phyloP scores from a whole-genome alignment of 1,139 yeast species.

The Kodamaea arcana region DNA sequence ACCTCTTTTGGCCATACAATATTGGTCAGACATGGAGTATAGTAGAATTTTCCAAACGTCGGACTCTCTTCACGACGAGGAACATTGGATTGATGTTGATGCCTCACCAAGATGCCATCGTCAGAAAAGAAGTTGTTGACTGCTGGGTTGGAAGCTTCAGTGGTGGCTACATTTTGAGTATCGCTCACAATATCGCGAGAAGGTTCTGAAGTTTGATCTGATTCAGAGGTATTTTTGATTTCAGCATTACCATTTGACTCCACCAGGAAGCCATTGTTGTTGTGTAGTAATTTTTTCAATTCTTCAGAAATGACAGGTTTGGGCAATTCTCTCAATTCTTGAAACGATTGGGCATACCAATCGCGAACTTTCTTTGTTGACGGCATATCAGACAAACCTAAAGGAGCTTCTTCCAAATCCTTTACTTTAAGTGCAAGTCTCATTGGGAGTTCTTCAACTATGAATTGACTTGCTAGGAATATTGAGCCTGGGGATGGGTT shows the following conservation, averaged over 20 bases:
- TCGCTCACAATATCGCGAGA: too few species aligned
- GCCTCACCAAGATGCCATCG: slow-evolving; percentile 12
- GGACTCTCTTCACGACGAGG: slow-evolving; percentile 22
- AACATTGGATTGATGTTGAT: slow-evolving; percentile 10
- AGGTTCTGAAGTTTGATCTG: not conserved
- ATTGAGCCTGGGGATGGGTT: slow-evolving; percentile 74
- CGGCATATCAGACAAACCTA: slow-evolving; percentile 68
- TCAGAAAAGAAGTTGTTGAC: slow-evolving; percentile 29
- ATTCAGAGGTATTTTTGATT: not conserved
- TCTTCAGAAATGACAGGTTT: slow-evolving; percentile 44
- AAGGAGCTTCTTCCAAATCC: slow-evolving; percentile 77
- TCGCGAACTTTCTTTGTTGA: slow-evolving; percentile 73
- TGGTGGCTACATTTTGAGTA: slow-evolving; percentile 27
- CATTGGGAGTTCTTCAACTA: slow-evolving; percentile 84
- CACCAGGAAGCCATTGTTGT: slow-evolving; percentile 1
- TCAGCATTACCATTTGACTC: not conserved
- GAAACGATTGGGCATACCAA: slow-evolving; percentile 92
- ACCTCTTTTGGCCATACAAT: slow-evolving; percentile 72
- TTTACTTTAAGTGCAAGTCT: slow-evolving; percentile 82
- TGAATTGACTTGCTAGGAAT: slow-evolving; percentile 79
- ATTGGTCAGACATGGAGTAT: slow-evolving; percentile 51
- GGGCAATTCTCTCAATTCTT: slow-evolving; percentile 63
- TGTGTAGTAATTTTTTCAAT: slow-evolving; percentile 30
- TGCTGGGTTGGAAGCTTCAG: slow-evolving; percentile 36
- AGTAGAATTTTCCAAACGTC: slow-evolving; percentile 54